Evolutionary conservation across 2,329 filamentous ascomycete genomes (phyloP).

Genomic region (Coleophoma crateriformis): DNA sequence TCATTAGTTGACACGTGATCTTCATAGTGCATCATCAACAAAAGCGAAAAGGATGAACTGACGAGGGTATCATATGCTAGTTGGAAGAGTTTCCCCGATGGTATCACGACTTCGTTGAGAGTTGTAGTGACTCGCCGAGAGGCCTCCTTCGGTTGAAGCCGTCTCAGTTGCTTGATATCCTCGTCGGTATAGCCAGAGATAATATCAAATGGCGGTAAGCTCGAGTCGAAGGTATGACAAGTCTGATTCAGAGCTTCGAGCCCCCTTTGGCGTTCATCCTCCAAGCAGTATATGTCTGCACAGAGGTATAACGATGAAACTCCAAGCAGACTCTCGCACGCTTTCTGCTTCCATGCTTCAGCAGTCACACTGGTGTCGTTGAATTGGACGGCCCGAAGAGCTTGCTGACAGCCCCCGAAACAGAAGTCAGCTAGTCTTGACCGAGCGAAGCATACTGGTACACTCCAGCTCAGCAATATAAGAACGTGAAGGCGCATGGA

Average conservation of each 20-base stretch:
- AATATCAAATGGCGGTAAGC: slow-evolving; percentile 30
- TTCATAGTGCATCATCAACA: not conserved
- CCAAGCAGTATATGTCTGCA: slow-evolving; percentile 28
- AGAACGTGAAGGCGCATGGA: too few relatives aligned
- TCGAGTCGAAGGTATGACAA: slow-evolving; percentile 4
- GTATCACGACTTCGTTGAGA: slow-evolving; percentile 28
- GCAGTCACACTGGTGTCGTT: not conserved
- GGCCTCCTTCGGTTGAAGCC: slow-evolving; percentile 24
- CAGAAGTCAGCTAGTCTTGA: not conserved
- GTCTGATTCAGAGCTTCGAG: not conserved
- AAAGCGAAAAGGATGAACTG: slow-evolving; percentile 3
- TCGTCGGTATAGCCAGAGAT: slow-evolving; percentile 29
- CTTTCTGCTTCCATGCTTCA: not conserved
- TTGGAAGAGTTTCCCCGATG: slow-evolving; percentile 26
- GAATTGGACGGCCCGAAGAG: not conserved
- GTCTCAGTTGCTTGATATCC: slow-evolving; percentile 24
- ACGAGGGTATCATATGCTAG: slow-evolving; percentile 34
- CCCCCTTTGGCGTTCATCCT: slow-evolving; percentile 16
- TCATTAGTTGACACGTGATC: slow-evolving; percentile 1
- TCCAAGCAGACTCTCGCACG: slow-evolving; percentile 25
- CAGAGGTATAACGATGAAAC: slow-evolving; percentile 33
- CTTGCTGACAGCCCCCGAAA: not conserved
- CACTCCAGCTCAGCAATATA: too few relatives aligned
- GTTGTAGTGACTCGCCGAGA: not conserved
- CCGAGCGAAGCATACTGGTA: not conserved